phyloP scores from a whole-genome alignment of 495 filamentous ascomycete species.

The Poronia punctata region DNA sequence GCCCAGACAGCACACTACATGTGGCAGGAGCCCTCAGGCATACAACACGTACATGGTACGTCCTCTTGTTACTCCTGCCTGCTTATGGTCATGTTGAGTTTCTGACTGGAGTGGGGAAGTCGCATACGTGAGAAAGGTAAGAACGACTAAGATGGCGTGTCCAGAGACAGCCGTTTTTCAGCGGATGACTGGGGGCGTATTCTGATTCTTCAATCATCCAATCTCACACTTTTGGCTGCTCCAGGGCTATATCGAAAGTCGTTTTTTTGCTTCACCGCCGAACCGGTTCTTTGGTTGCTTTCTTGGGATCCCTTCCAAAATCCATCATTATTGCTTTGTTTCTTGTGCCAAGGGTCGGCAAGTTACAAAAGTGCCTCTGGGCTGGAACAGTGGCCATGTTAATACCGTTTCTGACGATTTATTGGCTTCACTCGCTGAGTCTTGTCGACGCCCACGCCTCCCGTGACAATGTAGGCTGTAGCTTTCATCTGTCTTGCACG shows the following conservation, averaged over 20 bases:
- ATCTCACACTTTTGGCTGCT: too few relatives aligned
- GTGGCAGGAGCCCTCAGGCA: too few relatives aligned
- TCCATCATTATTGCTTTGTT: conserved; percentile 6
- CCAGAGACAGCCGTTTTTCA: too few relatives aligned
- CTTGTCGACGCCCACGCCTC: conserved; percentile 7
- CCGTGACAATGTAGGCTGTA: conserved; percentile 29
- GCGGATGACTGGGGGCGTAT: too few relatives aligned
- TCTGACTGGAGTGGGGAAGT: too few relatives aligned
- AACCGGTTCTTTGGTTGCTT: conserved; percentile 4
- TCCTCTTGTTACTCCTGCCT: too few relatives aligned
- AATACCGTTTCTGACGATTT: conserved; percentile 6
- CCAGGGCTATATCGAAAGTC: conserved; percentile 4
- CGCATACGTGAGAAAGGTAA: too few relatives aligned
- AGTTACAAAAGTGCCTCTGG: conserved; percentile 10
- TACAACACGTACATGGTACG: too few relatives aligned
- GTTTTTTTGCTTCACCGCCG: background rate
- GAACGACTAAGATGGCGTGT: too few relatives aligned
- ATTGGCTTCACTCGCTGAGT: conserved; percentile 11
- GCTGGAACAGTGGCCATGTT: conserved; percentile 14
- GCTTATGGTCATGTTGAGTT: too few relatives aligned
- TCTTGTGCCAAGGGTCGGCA: background rate
- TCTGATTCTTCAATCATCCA: too few relatives aligned
- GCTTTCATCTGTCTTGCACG: conserved; percentile 44
- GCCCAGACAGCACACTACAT: too few relatives aligned
- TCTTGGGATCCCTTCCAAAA: conserved; percentile 14